Evolutionary conservation across 2,329 filamentous ascomycete genomes (phyloP), one percentile per base, ranked within the genome.

Genomic region (Podosphaera fusca): DNA sequence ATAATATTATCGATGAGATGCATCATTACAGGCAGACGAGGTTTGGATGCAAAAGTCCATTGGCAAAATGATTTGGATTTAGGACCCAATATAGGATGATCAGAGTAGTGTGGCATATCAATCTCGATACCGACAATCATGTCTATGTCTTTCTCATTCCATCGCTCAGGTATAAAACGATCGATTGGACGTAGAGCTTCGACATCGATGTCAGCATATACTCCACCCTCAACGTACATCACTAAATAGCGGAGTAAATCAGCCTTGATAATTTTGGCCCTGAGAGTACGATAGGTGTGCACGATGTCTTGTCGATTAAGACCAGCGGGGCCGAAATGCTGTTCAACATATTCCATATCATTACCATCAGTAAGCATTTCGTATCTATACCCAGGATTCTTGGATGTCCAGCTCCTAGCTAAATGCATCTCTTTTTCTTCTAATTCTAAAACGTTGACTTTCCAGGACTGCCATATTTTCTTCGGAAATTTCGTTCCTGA

Each of bases 381-480:
- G 50, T 68, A 68, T 60, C 82, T 72, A 66, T 81, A 78, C 2
- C 72, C 73, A 0, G 81, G 82, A 62, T 86, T 86, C 68, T 80
- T 82, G 30, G 70, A 68, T 0, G 77, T 72, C 82, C 83, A 87
- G 1, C 80, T 80, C 61, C 75, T 74, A 8, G 82, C 82, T 0
- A 73, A 73, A 31, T 73, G 69, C 36, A 76, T 70, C 63, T 86
- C 81, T 56, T 78, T 74, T 63, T 80, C 74, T 60, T 84, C 82
- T 64, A 85, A 85, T 1, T 73, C 72, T 38, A 85, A 70, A 1
- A 82, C 79, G 60, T 82, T 76, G 34, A 82, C 76, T 67, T 85
- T 87, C 83, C 83, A 87, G 0, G 79, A 82, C 68, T 87, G 83
- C 83, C 82, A 87, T 61, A 87, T 83, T 68, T 86, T 87, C 57